Evolutionary conservation across 805 yeast species (phyloP).

Genomic region (Myxozyma kluyveri): DNA sequence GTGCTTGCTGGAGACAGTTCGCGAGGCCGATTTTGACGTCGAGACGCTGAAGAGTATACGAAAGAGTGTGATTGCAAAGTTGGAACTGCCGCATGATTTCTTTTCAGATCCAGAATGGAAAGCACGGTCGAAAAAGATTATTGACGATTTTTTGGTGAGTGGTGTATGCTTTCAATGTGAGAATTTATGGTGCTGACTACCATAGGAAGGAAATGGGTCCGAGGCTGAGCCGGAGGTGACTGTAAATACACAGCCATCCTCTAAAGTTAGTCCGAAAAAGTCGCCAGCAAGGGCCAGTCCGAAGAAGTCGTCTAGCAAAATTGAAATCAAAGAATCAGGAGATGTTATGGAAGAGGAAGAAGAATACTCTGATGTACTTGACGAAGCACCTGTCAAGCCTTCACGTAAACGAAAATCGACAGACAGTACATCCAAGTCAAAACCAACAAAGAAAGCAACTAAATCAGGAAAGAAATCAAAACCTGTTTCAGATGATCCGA

Average conservation of each 20-base stretch:
- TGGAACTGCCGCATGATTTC: slow-evolving; percentile 25
- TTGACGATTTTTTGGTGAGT: slow-evolving; percentile 24
- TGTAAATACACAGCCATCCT: neutral
- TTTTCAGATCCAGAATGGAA: slow-evolving; percentile 27
- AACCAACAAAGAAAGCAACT: neutral
- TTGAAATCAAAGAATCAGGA: neutral
- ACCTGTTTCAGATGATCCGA: slow-evolving; percentile 4
- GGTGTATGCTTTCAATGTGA: no score
- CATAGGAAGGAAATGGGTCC: no score
- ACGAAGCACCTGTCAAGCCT: slow-evolving; percentile 2
- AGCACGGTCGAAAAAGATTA: slow-evolving; percentile 17
- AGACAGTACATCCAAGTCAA: neutral
- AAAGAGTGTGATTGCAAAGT: slow-evolving; percentile 18
- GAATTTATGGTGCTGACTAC: no score
- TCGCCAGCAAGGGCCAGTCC: neutral
- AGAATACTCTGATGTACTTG: slow-evolving; percentile 16
- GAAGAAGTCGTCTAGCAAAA: neutral
- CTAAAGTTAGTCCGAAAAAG: slow-evolving; percentile 1
- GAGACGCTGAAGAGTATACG: slow-evolving; percentile 29
- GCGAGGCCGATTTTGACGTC: slow-evolving; percentile 28
- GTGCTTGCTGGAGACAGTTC: slow-evolving; percentile 13
- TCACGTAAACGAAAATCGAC: slow-evolving; percentile 5
- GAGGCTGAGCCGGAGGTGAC: no score
- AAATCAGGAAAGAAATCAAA: neutral
- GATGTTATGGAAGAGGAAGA: slow-evolving; percentile 6